Evolutionary conservation across 2,329 filamentous ascomycete species (phyloP).

Genomic region (Penicillium sp.): DNA sequence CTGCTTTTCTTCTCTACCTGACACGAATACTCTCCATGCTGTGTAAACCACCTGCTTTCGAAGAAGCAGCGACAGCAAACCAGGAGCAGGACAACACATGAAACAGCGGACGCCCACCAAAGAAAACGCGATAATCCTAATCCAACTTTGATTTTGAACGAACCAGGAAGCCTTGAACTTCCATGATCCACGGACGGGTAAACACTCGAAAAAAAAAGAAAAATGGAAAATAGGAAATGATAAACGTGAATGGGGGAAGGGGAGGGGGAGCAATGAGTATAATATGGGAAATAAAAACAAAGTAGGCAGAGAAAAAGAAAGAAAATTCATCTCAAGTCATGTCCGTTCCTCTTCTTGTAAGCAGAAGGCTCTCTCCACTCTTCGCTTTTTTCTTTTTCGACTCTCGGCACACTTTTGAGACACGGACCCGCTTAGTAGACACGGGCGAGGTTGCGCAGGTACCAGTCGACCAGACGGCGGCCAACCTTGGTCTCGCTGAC

Average conservation of each 20-base stretch:
- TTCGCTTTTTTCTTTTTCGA: conserved; percentile 22
- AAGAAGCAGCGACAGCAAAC: conserved; percentile 22
- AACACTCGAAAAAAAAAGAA: conserved; percentile 14
- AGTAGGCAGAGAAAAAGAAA: conserved; percentile 25
- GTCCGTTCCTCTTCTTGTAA: conserved; percentile 27
- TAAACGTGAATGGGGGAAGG: background rate
- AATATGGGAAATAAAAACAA: conserved; percentile 23
- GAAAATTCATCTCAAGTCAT: conserved; percentile 32
- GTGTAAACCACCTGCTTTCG: conserved; percentile 15
- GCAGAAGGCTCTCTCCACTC: conserved; percentile 19
- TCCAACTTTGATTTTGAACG: conserved; percentile 19
- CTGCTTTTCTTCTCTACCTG: conserved; percentile 25
- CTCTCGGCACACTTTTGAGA: conserved; percentile 18
- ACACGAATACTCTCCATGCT: conserved; percentile 18
- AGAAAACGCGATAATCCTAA: conserved; percentile 25
- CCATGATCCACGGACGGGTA: conserved; percentile 13
- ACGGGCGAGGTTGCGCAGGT: conserved; percentile 91
- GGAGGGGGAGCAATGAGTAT: conserved; percentile 14
- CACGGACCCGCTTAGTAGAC: conserved; percentile 66
- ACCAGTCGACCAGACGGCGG: conserved; percentile 97
- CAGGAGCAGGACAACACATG: conserved; percentile 22
- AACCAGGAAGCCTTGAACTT: conserved; percentile 13
- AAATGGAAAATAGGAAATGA: conserved; percentile 15
- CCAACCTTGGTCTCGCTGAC: conserved; percentile 99
- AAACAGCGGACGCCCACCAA: conserved; percentile 27